A percentile compares a stretch with the other conserved stretches of the same genome.
phyloP scores from a whole-genome alignment of 176 grass and related monocot species.

The Eragrostis curvula region DNA sequence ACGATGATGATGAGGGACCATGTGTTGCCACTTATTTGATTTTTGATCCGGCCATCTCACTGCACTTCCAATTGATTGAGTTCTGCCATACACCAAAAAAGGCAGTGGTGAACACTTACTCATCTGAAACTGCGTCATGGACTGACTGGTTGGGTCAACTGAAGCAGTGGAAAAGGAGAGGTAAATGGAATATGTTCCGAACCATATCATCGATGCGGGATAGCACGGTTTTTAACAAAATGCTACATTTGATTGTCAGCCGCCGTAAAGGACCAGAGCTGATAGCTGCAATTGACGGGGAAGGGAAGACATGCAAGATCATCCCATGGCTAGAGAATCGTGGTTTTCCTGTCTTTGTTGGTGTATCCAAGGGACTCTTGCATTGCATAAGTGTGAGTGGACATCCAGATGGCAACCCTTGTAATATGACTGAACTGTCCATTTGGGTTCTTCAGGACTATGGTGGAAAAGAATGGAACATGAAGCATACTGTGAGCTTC shows the following conservation, averaged over 20 bases:
- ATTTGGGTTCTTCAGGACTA: conserved; percentile 14
- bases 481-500: conserved; percentile 28
- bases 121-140: conserved; percentile 10
- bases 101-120: not conserved
- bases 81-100: not conserved
- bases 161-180: not conserved
- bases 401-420: not conserved
- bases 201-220: not conserved
- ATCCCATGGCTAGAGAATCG: not conserved
- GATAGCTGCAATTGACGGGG: not conserved
- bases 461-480: not conserved
- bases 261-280: not conserved
- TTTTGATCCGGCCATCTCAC: not conserved
- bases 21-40: not conserved
- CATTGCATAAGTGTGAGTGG: not conserved
- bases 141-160: not conserved
- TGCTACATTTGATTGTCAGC: not conserved
- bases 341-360: not conserved
- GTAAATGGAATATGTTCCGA: not conserved
- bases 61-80: not conserved
- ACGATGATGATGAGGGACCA: not conserved
- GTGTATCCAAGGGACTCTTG: not conserved
- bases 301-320: not conserved
- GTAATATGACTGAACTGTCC: not conserved
- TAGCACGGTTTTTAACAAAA: not conserved